Evolutionary conservation across 331 rosid species (phyloP).

Genomic region (Stylosanthes scabra): DNA sequence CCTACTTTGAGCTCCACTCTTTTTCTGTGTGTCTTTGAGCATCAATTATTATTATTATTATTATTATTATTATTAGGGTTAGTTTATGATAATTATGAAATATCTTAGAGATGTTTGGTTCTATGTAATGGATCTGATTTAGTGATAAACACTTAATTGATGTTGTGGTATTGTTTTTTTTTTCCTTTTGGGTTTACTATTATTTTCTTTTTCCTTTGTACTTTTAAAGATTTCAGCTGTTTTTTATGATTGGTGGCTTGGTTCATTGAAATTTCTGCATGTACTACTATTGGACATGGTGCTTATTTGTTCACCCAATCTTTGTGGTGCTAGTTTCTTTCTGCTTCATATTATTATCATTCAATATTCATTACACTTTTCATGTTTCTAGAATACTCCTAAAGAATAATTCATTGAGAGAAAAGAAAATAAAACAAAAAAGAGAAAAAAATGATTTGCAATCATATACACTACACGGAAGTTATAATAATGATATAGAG

Average conservation of each 20-base stretch:
- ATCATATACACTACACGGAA: background rate
- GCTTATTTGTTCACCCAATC: constrained; percentile 9
- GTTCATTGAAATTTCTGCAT: constrained; percentile 45
- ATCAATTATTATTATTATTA: background rate
- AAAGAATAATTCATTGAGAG: constrained; percentile 20
- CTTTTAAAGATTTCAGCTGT: constrained; percentile 3
- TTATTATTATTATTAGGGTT: background rate
- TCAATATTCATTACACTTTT: background rate
- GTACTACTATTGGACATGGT: constrained; percentile 38
- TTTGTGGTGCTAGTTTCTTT: constrained; percentile 17
- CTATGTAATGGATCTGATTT: background rate
- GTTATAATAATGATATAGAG: background rate
- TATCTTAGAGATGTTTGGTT: background rate
- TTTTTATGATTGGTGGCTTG: constrained; percentile 33
- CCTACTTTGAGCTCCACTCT: constrained; percentile 43
- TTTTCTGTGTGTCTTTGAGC: constrained; percentile 22
- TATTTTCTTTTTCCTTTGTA: background rate
- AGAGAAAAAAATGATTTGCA: background rate
- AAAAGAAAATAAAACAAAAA: background rate
- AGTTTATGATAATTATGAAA: background rate
- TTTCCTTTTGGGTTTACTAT: background rate
- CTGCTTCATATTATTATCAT: background rate
- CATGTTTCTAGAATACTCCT: constrained; percentile 18
- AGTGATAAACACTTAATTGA: background rate
- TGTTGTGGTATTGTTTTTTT: background rate